These are phyloP conservation scores for Symbiodinium pilosum DNA, from an alignment of 73 alveolate species.

Conservation along the genomic window DNA sequence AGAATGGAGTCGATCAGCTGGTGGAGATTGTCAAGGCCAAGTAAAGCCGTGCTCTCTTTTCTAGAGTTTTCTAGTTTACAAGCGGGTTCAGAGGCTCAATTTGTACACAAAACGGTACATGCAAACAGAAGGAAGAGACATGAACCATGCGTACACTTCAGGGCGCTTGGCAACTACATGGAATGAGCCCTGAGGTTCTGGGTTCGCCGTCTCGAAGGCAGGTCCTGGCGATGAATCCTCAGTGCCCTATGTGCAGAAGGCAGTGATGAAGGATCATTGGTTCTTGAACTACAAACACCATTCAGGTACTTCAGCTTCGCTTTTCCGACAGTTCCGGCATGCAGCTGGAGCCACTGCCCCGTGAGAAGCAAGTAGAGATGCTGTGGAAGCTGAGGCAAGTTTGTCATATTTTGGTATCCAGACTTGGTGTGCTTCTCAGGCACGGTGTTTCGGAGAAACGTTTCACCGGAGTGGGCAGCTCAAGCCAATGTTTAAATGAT, in stretches of 20 bases:
- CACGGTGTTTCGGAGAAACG: conserved; percentile 54
- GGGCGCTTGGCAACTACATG: too few relatives aligned
- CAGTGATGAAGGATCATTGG: too few relatives aligned
- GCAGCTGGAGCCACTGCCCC: conserved; percentile 43
- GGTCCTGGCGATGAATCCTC: conserved; percentile 98
- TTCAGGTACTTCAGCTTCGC: conserved; percentile 82
- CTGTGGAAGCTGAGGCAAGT: background rate
- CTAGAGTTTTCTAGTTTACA: too few relatives aligned
- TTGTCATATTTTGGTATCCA: too few relatives aligned
- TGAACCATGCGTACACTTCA: too few relatives aligned
- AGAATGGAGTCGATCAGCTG: conserved; percentile 97
- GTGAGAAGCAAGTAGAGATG: background rate
- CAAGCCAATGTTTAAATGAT: too few relatives aligned
- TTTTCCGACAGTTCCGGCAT: conserved; percentile 50
- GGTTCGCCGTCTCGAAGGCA: conserved; percentile 98
- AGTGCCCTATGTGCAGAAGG: conserved; percentile 96
- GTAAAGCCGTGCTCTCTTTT: too few relatives aligned
- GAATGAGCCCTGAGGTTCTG: conserved; percentile 96
- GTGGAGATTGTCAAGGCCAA: conserved; percentile 97
- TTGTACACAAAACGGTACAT: too few relatives aligned
- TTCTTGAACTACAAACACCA: too few relatives aligned
- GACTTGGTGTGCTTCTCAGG: background rate
- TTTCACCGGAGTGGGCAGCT: conserved; percentile 26
- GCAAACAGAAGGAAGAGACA: too few relatives aligned
- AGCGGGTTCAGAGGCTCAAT: too few relatives aligned